Percentiles rank a stretch among this genome's conserved stretches.
These are phyloP conservation scores for Boletus bicolor DNA, from an alignment of 768 basidiomycete species.

Conservation along the genomic window DNA sequence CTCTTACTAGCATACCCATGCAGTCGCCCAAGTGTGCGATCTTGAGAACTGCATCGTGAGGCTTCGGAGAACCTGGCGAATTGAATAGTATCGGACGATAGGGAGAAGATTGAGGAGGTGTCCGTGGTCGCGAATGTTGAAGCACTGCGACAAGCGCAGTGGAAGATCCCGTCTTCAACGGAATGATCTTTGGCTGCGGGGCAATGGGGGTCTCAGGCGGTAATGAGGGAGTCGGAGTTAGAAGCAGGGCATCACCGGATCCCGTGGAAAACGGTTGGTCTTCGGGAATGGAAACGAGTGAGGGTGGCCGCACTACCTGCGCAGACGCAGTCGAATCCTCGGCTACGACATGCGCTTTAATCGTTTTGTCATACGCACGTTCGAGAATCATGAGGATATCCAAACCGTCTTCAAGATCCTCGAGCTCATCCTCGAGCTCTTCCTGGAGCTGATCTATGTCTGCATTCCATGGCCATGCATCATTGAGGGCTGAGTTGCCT, in stretches of 20 bases:
- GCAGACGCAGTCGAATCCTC: conserved; percentile 18
- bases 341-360: conserved; percentile 54
- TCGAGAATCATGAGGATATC: conserved; percentile 69
- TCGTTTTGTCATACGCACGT: conserved; percentile 63
- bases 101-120: conserved; percentile 14
- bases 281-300: conserved; percentile 24
- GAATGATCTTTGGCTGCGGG: conserved; percentile 27
- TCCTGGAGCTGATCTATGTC: conserved; percentile 43
- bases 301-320: conserved; percentile 4
- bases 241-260: background rate
- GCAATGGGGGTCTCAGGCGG: conserved; percentile 18
- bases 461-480: conserved; percentile 29
- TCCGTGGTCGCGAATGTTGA: conserved; percentile 37
- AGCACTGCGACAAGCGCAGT: conserved; percentile 67
- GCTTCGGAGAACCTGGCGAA: conserved; percentile 29
- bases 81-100: conserved; percentile 20
- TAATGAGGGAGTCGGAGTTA: background rate
- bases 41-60: conserved; percentile 60
- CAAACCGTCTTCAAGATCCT: conserved; percentile 66
- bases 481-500: conserved; percentile 25
- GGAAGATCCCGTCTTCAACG: conserved; percentile 59
- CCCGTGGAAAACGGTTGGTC: conserved; percentile 6
- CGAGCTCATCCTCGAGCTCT: conserved; percentile 44
- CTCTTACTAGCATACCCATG: conserved; percentile 82
- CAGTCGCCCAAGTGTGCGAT: conserved; percentile 88